A percentile compares a stretch with the other conserved stretches of the same genome.
phyloP scores from a whole-genome alignment of 2,329 filamentous ascomycete species.

The Beauveria sp. region DNA sequence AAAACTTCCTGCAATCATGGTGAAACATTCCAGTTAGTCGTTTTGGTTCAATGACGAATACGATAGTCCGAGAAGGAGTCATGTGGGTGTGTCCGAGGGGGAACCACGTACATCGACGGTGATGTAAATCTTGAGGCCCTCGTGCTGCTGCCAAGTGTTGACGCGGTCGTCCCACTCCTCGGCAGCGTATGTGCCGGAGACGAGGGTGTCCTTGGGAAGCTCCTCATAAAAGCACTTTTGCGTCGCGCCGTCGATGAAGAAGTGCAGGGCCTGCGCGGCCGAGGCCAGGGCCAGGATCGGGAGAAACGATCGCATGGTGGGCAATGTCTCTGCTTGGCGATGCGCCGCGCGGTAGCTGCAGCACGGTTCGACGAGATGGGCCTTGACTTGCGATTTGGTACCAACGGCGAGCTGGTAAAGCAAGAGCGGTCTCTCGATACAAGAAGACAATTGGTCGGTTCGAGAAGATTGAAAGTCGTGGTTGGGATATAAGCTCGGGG shows the following conservation, averaged over 20 bases:
- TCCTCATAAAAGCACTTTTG: slow-evolving; percentile 98
- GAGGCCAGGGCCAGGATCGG: slow-evolving; percentile 58
- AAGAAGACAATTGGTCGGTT: neutral
- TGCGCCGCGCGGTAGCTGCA: neutral
- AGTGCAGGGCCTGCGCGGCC: slow-evolving; percentile 76
- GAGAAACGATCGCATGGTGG: slow-evolving; percentile 52
- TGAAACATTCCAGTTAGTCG: slow-evolving; percentile 10
- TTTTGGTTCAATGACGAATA: neutral
- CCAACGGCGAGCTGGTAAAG: neutral
- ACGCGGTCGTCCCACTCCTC: slow-evolving; percentile 72
- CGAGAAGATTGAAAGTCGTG: neutral
- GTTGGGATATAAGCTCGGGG: neutral
- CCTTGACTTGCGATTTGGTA: neutral
- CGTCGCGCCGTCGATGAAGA: slow-evolving; percentile 80
- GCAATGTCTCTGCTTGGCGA: neutral
- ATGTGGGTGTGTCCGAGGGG: neutral
- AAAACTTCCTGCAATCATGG: slow-evolving; percentile 66
- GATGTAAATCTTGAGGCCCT: slow-evolving; percentile 75
- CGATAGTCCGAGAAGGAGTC: neutral
- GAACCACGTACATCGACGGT: slow-evolving; percentile 64
- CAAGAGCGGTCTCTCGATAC: neutral
- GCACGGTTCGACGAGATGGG: neutral
- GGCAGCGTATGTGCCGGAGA: slow-evolving; percentile 85
- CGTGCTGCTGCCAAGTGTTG: slow-evolving; percentile 62
- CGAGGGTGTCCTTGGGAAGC: slow-evolving; percentile 91